Base-by-base conservation (phyloP, 164 flowering plant genomes). In the Chimonanthus salicifolius region DNA sequence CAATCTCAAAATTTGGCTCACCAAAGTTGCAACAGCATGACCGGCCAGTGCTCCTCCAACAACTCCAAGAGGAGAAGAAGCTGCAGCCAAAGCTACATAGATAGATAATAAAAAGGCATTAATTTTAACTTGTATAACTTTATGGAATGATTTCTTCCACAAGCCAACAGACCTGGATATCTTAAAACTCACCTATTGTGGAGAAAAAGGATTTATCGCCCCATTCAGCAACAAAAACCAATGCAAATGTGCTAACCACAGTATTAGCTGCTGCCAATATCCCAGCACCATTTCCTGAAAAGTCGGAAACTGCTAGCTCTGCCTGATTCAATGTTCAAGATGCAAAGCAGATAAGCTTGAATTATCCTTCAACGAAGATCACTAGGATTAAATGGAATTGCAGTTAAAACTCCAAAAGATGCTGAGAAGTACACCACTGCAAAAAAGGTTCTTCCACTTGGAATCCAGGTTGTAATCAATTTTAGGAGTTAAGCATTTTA, bases 181-280 rank as follows among this genome's bases (percentile, higher is more conserved):
- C 18, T 47, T 64, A 1, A 51, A 54, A 64, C 88, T 83, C 72
- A 94, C 99, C 99, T 75, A 95, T 89, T 62, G 99, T 95, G 49
- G 99, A 93, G 87, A 95, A 95, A 78, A 95, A 95, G 69, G 98
- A 95, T 79, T 92, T 93, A 76, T 95, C 98, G 73, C 98, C 98
- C 98, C 98, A 95, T 82, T 95, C 99, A 69, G 99, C 98, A 74
- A 95, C 95, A 83, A 95, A 95, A 81, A 93, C 97, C 58, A 93
- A 79, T 64, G 82, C 43, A 72, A 95, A 95, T 20, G 98, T 90
- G 87, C 98, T 92, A 62, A 88, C 68, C 58, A 86, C 82, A 47
- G 98, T 93, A 87, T 71, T 86, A 21, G 99, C 95, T 79, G 94
- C 91, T 64, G 97, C 85, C 72, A 95, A 65, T 47, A 93, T 87